phyloP scores from a whole-genome alignment of 2,329 filamentous ascomycete species.

The Orbilia quercus region DNA sequence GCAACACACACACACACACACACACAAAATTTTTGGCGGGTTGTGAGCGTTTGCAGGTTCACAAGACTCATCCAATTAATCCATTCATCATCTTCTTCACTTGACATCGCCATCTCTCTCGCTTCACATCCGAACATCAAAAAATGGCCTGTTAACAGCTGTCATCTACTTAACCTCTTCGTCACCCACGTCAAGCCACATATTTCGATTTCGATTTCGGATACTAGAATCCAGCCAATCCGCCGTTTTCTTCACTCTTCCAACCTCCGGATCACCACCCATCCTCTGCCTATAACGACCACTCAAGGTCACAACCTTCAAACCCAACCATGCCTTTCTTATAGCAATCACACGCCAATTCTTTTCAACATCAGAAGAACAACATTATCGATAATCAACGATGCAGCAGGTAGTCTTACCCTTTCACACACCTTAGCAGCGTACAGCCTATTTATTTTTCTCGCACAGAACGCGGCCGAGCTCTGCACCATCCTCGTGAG shows the following conservation, averaged over 20 bases:
- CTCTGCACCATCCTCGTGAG: conserved; percentile 89
- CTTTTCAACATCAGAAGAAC: conserved; percentile 20
- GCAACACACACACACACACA: conserved; percentile 4
- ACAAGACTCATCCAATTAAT: conserved; percentile 47
- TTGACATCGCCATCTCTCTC: conserved; percentile 3
- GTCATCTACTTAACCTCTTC: neutral
- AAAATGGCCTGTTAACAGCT: neutral
- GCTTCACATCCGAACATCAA: neutral
- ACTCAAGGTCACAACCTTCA: conserved; percentile 62
- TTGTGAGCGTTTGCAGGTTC: neutral
- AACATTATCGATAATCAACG: conserved; percentile 18
- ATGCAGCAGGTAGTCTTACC: conserved; percentile 31
- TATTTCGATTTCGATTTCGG: too few species aligned
- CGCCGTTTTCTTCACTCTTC: neutral
- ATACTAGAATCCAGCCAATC: too few species aligned
- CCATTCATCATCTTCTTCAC: conserved; percentile 1
- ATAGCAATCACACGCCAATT: conserved; percentile 43
- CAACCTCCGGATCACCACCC: conserved; percentile 43
- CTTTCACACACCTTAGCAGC: neutral
- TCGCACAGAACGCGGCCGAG: conserved; percentile 76
- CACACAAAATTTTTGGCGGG: conserved; percentile 25
- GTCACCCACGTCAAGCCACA: too few species aligned
- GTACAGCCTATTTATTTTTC: neutral
- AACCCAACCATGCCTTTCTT: conserved; percentile 57
- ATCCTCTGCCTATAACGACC: conserved; percentile 57